These are phyloP conservation scores for Cystobasidium onofrii DNA, from an alignment of 768 basidiomycete genomes.

Conservation along the genomic window DNA sequence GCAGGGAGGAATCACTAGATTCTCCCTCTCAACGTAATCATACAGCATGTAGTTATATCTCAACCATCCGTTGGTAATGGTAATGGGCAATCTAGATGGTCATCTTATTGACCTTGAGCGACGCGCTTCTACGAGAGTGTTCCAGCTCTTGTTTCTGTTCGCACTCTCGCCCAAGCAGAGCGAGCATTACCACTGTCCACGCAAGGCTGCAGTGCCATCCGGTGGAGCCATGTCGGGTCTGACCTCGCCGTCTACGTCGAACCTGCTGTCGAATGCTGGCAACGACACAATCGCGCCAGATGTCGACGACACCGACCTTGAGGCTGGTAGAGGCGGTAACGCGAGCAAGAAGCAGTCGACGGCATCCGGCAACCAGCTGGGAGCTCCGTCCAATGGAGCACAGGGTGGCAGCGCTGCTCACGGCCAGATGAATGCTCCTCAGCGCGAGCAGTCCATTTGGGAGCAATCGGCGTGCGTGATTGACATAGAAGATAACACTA, in stretches of 20 bases:
- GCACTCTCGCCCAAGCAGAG: no score
- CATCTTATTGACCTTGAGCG: no score
- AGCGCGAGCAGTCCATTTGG: slow-evolving; percentile 31
- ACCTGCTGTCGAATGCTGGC: slow-evolving; percentile 5
- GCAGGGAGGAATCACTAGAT: background rate
- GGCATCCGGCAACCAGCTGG: background rate
- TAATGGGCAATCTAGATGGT: no score
- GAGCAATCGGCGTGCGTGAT: slow-evolving; percentile 32
- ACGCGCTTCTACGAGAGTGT: no score
- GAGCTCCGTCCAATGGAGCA: background rate
- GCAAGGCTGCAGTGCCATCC: no score
- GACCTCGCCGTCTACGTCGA: slow-evolving; percentile 4
- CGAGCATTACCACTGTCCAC: no score
- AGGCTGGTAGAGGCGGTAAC: background rate
- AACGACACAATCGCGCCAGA: slow-evolving; percentile 21
- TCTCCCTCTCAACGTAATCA: background rate
- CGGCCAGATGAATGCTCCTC: slow-evolving; percentile 27
- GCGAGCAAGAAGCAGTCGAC: background rate
- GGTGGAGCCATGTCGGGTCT: slow-evolving; percentile 6
- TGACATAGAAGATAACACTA: no score
- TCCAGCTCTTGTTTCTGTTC: background rate
- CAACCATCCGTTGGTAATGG: no score
- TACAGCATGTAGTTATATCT: background rate
- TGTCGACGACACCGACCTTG: slow-evolving; percentile 27
- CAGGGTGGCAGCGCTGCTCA: background rate